Conservation (phyloP, 345 rosid genomes). For the Arabidopsis thaliana region DNA sequence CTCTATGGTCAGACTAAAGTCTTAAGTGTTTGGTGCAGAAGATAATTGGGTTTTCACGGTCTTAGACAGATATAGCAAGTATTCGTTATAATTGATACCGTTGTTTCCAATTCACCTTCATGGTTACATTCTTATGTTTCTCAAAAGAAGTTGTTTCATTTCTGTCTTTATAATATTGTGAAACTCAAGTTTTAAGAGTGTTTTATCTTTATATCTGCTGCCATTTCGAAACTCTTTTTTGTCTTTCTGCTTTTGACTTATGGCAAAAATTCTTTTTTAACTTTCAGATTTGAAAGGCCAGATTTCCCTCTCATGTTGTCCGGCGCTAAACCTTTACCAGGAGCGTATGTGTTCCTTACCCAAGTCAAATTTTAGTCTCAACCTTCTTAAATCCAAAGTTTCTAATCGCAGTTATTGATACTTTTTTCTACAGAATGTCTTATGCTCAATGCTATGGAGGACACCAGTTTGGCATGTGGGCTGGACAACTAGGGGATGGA, state of each 20-base stretch:
- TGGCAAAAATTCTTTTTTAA: conserved; percentile 1
- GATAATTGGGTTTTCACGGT: background rate
- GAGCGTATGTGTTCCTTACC: conserved; percentile 64
- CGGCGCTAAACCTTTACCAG: conserved; percentile 73
- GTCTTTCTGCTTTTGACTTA: conserved; percentile 6
- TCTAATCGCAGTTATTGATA: conserved; percentile 25
- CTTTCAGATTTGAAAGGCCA: conserved; percentile 80
- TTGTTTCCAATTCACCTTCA: conserved; percentile 8
- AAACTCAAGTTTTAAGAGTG: background rate
- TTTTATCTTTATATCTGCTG: background rate
- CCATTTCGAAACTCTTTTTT: background rate
- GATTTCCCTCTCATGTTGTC: conserved; percentile 82
- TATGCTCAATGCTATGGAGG: conserved; percentile 98
- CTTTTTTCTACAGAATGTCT: conserved; percentile 59
- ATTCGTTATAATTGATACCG: background rate
- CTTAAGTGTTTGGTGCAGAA: background rate
- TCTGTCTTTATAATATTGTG: background rate
- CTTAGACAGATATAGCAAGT: background rate
- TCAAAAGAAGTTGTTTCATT: background rate
- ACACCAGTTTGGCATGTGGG: conserved; percentile 98
- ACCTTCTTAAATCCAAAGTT: background rate
- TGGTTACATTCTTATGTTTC: background rate
- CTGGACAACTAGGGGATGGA: conserved; percentile 99
- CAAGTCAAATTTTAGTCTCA: conserved; percentile 8
- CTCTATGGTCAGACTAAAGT: conserved; percentile 1